phyloP scores from a whole-genome alignment of 2,329 filamentous ascomycete genomes.

The Sphaerulina vaccinii region DNA sequence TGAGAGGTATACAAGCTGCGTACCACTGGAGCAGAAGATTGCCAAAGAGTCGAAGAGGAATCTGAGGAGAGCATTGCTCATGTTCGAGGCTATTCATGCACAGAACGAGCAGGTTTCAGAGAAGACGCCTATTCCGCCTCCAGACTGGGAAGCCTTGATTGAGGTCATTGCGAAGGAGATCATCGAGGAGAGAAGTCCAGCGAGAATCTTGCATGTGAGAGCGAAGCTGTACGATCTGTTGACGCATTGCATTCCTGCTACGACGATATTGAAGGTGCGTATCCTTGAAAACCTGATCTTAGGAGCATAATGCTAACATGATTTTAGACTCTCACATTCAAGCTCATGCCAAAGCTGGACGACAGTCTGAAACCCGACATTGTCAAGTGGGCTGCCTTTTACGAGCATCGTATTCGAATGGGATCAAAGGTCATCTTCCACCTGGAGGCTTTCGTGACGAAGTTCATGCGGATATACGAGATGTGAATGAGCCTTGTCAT shows the following conservation, averaged over 20 bases:
- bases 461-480: conserved; percentile 95
- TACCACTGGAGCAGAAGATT: conserved; percentile 77
- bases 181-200: conserved; percentile 86
- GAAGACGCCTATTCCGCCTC: conserved; percentile 83
- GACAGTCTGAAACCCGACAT: conserved; percentile 88
- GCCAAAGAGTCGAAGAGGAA: conserved; percentile 90
- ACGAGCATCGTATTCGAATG: conserved; percentile 89
- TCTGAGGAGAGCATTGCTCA: conserved; percentile 81
- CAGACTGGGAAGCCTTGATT: conserved; percentile 95
- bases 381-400: conserved; percentile 94
- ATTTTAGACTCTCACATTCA: conserved; percentile 76
- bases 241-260: conserved; percentile 94
- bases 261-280: conserved; percentile 77
- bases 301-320: neutral
- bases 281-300: neutral
- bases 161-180: conserved; percentile 89
- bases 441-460: conserved; percentile 95
- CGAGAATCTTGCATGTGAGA: conserved; percentile 80
- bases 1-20: conserved; percentile 77
- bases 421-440: conserved; percentile 95
- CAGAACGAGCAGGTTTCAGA: conserved; percentile 94
- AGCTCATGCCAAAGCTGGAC: conserved; percentile 82
- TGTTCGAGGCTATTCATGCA: conserved; percentile 96
- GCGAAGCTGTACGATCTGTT: conserved; percentile 95
- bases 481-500: conserved; percentile 55